Percentiles rank a stretch among this genome's conserved stretches.
phyloP scores from a whole-genome alignment of 305 asterid species.

The Salvia sclarea region DNA sequence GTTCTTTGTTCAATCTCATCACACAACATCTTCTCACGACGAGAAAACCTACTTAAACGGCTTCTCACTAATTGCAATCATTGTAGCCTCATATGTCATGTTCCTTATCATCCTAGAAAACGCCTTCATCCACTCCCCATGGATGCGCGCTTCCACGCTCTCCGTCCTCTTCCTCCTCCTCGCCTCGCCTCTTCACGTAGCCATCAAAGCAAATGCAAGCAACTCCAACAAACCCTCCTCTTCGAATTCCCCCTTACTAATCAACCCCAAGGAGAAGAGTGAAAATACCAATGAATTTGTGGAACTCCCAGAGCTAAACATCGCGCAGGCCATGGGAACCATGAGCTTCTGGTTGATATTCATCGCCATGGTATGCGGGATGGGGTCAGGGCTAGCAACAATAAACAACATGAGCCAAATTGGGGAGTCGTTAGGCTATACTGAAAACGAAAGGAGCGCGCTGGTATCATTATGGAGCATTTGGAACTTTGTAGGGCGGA shows the following conservation, averaged over 20 bases:
- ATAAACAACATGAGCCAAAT: slow-evolving; percentile 79
- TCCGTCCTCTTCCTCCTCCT: slow-evolving; percentile 59
- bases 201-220: slow-evolving; percentile 44
- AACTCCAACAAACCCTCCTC: slow-evolving; percentile 27
- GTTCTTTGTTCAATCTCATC: slow-evolving; percentile 61
- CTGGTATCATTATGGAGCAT: slow-evolving; percentile 75
- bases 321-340: slow-evolving; percentile 64
- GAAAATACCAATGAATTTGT: not conserved
- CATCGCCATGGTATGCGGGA: slow-evolving; percentile 76
- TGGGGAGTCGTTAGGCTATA: slow-evolving; percentile 71
- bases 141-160: slow-evolving; percentile 46
- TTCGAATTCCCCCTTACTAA: slow-evolving; percentile 39
- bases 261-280: slow-evolving; percentile 31
- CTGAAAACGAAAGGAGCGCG: slow-evolving; percentile 53
- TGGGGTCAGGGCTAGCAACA: slow-evolving; percentile 83
- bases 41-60: slow-evolving; percentile 51
- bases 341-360: slow-evolving; percentile 79
- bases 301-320: slow-evolving; percentile 52
- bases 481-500: slow-evolving; percentile 80
- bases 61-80: slow-evolving; percentile 61
- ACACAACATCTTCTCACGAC: slow-evolving; percentile 33
- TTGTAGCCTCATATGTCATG: slow-evolving; percentile 56
- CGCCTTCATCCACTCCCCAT: slow-evolving; percentile 41
- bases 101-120: slow-evolving; percentile 56
- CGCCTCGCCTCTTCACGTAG: slow-evolving; percentile 54